phyloP scores from a whole-genome alignment of 768 basidiomycete genomes.

The Boletus pseudo-olivaceus region DNA sequence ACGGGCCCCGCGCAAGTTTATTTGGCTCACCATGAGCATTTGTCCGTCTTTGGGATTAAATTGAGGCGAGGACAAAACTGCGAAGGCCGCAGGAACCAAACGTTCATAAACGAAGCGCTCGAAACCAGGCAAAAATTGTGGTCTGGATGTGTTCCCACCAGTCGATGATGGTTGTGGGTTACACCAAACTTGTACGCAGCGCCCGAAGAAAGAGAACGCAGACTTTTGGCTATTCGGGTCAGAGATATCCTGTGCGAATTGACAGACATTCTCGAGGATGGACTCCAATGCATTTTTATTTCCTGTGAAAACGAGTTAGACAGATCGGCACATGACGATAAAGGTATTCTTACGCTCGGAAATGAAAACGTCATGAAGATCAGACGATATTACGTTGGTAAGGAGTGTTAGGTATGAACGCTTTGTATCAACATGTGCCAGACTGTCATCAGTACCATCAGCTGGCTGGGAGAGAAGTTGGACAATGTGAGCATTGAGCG shows the following conservation, averaged over 20 bases:
- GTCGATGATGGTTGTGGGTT: slow-evolving; percentile 39
- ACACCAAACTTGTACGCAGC: slow-evolving; percentile 67
- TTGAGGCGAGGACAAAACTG: slow-evolving; percentile 69
- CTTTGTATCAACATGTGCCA: slow-evolving; percentile 77
- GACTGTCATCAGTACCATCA: slow-evolving; percentile 82
- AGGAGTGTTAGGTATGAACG: slow-evolving; percentile 84
- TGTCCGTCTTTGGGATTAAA: slow-evolving; percentile 91
- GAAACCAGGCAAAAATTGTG: slow-evolving; percentile 72
- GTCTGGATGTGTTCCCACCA: slow-evolving; percentile 33
- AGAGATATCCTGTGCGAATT: slow-evolving; percentile 68
- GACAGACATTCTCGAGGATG: slow-evolving; percentile 71
- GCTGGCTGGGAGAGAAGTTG: slow-evolving; percentile 76
- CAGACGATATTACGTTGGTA: slow-evolving; percentile 75
- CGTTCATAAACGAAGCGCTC: slow-evolving; percentile 89
- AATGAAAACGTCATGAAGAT: slow-evolving; percentile 79
- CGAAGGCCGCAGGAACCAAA: slow-evolving; percentile 77
- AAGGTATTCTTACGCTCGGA: slow-evolving; percentile 64
- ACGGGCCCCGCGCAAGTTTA: not conserved
- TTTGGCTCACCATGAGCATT: slow-evolving; percentile 63
- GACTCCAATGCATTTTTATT: slow-evolving; percentile 67
- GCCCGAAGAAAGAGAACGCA: slow-evolving; percentile 75
- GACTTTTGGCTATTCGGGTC: slow-evolving; percentile 76
- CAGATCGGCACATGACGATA: slow-evolving; percentile 1
- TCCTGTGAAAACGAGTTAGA: slow-evolving; percentile 33
- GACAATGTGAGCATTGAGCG: slow-evolving; percentile 80